These are phyloP conservation scores for Maudiozyma serrabonitensis DNA, from an alignment of 805 yeast species.

Conservation along the genomic window DNA sequence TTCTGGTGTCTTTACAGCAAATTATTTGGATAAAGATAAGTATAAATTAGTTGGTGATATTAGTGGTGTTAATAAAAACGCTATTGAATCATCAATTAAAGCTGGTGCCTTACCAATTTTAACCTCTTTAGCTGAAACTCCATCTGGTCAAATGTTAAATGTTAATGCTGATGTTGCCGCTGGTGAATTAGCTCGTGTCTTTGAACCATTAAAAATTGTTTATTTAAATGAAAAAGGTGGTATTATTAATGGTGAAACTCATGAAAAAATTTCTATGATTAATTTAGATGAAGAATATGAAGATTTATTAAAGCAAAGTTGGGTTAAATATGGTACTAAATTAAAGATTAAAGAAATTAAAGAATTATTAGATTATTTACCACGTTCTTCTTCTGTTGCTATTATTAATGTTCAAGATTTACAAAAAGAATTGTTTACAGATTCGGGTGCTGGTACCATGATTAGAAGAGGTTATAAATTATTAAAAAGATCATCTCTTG, in stretches of 20 bases:
- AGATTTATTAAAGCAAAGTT: constrained; percentile 76
- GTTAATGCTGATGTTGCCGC: constrained; percentile 99
- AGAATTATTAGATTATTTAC: constrained; percentile 85
- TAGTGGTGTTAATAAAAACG: constrained; percentile 73
- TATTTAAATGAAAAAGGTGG: constrained; percentile 98
- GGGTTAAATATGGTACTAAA: constrained; percentile 99
- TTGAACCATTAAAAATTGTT: constrained; percentile 94
- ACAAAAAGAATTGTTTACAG: constrained; percentile 95
- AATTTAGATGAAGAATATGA: constrained; percentile 96
- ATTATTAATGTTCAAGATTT: constrained; percentile 90
- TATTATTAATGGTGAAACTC: constrained; percentile 81
- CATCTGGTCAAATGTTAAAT: constrained; percentile 91
- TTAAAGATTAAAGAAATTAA: constrained; percentile 93
- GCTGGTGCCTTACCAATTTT: constrained; percentile 96
- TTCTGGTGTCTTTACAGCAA: constrained; percentile 93
- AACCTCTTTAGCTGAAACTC: constrained; percentile 93
- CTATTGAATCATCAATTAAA: constrained; percentile 86
- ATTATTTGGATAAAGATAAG: constrained; percentile 80
- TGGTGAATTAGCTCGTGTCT: constrained; percentile 91
- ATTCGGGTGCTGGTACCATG: constrained; percentile 97
- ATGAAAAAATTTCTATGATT: constrained; percentile 80
- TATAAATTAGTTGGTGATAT: constrained; percentile 91
- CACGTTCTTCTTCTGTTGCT: constrained; percentile 96
- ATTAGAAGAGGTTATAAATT: constrained; percentile 95
- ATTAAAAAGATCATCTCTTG: constrained; percentile 55